Conservation (phyloP, 2,329 filamentous ascomycete genomes). For the Plenodomus biglobosus region DNA sequence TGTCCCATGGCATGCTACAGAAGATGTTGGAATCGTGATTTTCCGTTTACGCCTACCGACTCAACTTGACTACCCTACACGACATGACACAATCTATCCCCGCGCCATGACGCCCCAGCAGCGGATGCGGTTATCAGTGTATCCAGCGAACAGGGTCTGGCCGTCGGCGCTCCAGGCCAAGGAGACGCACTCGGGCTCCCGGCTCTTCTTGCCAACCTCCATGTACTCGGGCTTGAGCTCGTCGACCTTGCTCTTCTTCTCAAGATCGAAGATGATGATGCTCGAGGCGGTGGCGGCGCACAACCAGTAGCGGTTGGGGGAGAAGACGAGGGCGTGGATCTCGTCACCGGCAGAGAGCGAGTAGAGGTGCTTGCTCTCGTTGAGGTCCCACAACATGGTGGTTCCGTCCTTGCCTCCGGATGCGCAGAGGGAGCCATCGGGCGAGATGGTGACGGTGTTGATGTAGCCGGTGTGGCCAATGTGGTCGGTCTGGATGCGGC, state of each 20-base stretch:
- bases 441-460: slow-evolving; percentile 99
- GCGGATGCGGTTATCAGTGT: slow-evolving; percentile 88
- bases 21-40: slow-evolving; percentile 44
- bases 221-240: slow-evolving; percentile 99
- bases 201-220: slow-evolving; percentile 96
- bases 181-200: slow-evolving; percentile 96
- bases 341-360: slow-evolving; percentile 98
- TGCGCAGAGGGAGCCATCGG: slow-evolving; percentile 97
- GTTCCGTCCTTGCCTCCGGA: slow-evolving; percentile 99
- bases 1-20: slow-evolving; percentile 45
- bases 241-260: slow-evolving; percentile 99
- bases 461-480: slow-evolving; percentile 99
- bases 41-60: slow-evolving; percentile 32
- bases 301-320: slow-evolving; percentile 99
- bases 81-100: slow-evolving; percentile 34
- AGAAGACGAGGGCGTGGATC: slow-evolving; percentile 99
- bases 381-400: slow-evolving; percentile 99
- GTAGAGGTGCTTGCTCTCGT: slow-evolving; percentile 99
- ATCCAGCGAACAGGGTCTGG: slow-evolving; percentile 98
- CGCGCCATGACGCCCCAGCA: slow-evolving; percentile 48
- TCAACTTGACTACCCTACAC: slow-evolving; percentile 24
- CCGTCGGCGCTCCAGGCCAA: slow-evolving; percentile 98
- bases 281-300: slow-evolving; percentile 95
- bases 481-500: slow-evolving; percentile 99
- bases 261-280: slow-evolving; percentile 99